These are phyloP conservation scores for Breynia disticha DNA, from an alignment of 441 rosid genomes.

Conservation along the genomic window DNA sequence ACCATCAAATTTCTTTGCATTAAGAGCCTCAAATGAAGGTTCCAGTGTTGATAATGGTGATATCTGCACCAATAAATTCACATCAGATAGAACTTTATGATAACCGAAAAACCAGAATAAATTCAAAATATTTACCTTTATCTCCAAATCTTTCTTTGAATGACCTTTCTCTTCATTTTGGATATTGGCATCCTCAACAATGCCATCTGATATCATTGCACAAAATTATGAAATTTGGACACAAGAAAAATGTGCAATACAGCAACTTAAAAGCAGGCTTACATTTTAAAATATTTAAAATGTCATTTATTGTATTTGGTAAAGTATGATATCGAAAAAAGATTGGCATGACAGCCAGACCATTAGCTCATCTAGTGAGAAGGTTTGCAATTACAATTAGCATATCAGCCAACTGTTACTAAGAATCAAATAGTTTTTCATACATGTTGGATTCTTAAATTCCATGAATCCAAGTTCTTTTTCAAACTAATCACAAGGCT, in stretches of 20 bases:
- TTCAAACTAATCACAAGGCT: no score
- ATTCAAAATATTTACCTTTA: slow-evolving; percentile 38
- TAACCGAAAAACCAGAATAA: slow-evolving; percentile 4
- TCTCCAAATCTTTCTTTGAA: slow-evolving; percentile 53
- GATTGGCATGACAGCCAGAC: no score
- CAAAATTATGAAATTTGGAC: no score
- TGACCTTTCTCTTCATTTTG: slow-evolving; percentile 40
- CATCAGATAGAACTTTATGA: slow-evolving; percentile 18
- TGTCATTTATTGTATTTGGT: no score
- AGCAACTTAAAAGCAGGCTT: slow-evolving; percentile 9
- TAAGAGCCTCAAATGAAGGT: slow-evolving; percentile 73
- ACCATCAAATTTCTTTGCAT: slow-evolving; percentile 89
- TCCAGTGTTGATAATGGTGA: slow-evolving; percentile 80
- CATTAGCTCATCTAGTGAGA: no score
- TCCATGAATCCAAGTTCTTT: no score
- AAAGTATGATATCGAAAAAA: no score
- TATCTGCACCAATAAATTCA: slow-evolving; percentile 39
- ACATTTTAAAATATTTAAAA: no score
- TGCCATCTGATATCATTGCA: slow-evolving; percentile 29
- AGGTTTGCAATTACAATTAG: no score
- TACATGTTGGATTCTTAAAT: no score
- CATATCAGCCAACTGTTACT: no score
- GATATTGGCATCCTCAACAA: slow-evolving; percentile 29
- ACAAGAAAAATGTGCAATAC: background rate
- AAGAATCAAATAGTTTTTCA: no score